Conservation (phyloP, 2,329 filamentous ascomycete genomes). For the Sarocladium kiliense region DNA sequence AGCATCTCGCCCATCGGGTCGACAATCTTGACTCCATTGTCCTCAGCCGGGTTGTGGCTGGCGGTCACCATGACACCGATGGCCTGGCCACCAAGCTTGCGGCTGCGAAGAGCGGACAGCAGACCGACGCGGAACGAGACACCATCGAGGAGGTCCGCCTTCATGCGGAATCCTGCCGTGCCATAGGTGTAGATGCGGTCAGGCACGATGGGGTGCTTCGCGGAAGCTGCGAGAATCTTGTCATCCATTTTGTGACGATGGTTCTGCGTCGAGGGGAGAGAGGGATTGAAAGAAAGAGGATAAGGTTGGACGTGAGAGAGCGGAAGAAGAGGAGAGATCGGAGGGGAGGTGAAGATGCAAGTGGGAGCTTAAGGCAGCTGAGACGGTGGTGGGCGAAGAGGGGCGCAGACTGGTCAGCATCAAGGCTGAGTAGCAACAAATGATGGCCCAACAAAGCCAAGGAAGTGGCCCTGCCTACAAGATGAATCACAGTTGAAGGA, state of each 20-base stretch:
- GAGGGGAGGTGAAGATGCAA: neutral
- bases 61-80: constrained; percentile 97
- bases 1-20: constrained; percentile 98
- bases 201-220: constrained; percentile 54
- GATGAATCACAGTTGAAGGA: neutral
- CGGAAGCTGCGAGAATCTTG: constrained; percentile 54
- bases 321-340: neutral
- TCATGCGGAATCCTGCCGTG: constrained; percentile 65
- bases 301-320: too few relatives aligned
- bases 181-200: constrained; percentile 59
- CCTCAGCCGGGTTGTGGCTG: constrained; percentile 83
- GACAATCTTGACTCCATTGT: constrained; percentile 93
- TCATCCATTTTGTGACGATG: constrained; percentile 40
- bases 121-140: constrained; percentile 91
- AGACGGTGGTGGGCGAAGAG: neutral
- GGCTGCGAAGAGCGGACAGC: constrained; percentile 80
- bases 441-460: neutral
- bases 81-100: constrained; percentile 82
- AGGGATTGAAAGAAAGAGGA: neutral
- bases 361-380: neutral
- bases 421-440: neutral
- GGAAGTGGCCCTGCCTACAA: neutral
- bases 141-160: constrained; percentile 76
- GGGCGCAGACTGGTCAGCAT: neutral
- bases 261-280: neutral